These are phyloP conservation scores for Verbena officinalis DNA, from an alignment of 257 asterid species.

Conservation along the genomic window DNA sequence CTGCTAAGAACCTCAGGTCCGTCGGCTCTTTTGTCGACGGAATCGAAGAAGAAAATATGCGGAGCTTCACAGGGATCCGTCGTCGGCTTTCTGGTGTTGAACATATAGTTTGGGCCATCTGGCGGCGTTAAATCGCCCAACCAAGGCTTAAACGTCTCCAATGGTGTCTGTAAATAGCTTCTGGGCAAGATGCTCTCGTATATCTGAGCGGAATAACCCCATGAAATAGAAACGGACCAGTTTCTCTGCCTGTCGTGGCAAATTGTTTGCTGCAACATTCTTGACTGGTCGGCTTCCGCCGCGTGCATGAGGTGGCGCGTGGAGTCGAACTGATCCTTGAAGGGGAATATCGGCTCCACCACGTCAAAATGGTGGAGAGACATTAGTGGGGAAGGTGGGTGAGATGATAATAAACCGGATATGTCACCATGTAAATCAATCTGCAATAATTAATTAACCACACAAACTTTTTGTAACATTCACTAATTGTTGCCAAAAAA, in stretches of 20 bases:
- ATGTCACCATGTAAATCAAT: too few species aligned
- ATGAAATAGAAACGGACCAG: conserved; percentile 54
- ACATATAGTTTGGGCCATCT: conserved; percentile 36
- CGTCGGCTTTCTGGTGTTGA: conserved; percentile 38
- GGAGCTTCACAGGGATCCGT: conserved; percentile 49
- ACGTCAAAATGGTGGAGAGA: conserved; percentile 53
- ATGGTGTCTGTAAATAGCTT: conserved; percentile 40
- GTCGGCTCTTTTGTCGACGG: neutral
- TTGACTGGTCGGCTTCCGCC: conserved; percentile 44
- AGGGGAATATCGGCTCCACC: conserved; percentile 49
- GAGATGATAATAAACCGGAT: conserved; percentile 30
- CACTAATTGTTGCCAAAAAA: too few species aligned
- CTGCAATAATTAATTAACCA: too few species aligned
- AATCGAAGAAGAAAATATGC: conserved; percentile 37
- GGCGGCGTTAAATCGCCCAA: neutral
- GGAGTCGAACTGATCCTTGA: conserved; percentile 38
- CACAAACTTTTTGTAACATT: too few species aligned
- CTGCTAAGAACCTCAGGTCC: conserved; percentile 27
- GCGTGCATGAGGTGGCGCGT: conserved; percentile 47
- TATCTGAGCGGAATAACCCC: conserved; percentile 59
- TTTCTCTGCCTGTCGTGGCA: conserved; percentile 40
- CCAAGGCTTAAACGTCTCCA: conserved; percentile 50
- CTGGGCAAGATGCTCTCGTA: conserved; percentile 46
- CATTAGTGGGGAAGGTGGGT: conserved; percentile 37
- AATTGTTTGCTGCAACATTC: conserved; percentile 52